Evolutionary conservation across 148 eudicot species (phyloP).

Genomic region (Chenopodium formosanum): DNA sequence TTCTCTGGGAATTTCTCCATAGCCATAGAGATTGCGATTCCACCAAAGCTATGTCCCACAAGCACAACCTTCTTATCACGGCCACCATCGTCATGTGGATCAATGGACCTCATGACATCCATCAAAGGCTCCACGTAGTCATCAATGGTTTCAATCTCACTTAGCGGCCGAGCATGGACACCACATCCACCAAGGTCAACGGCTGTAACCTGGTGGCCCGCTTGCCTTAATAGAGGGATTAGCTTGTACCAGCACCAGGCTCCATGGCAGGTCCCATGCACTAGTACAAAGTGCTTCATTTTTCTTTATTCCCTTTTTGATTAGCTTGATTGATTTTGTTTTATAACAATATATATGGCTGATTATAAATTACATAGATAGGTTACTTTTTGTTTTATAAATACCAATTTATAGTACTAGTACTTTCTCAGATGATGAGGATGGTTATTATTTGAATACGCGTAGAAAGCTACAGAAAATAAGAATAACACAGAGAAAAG

Average conservation of each 20-base stretch:
- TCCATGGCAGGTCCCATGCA: constrained; percentile 24
- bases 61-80: constrained; percentile 29
- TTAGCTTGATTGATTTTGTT: too few species aligned
- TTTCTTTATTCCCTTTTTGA: not conserved
- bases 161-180: not conserved
- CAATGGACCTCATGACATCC: constrained; percentile 27
- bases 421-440: too few species aligned
- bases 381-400: too few species aligned
- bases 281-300: constrained; percentile 27
- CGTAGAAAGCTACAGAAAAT: too few species aligned
- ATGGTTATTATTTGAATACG: too few species aligned
- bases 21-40: constrained; percentile 37
- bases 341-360: too few species aligned
- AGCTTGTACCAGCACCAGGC: not conserved
- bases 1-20: constrained; percentile 41
- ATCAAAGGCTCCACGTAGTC: constrained; percentile 26
- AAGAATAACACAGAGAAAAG: too few species aligned
- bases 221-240: not conserved
- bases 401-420: too few species aligned
- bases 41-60: constrained; percentile 48
- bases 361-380: too few species aligned
- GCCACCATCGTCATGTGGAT: not conserved
- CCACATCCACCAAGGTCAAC: constrained; percentile 28
- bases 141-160: constrained; percentile 11
- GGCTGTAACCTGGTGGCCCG: not conserved